Evolutionary conservation across 306 rosid species (phyloP).

Genomic region (Oxytropis ochrocephala): DNA sequence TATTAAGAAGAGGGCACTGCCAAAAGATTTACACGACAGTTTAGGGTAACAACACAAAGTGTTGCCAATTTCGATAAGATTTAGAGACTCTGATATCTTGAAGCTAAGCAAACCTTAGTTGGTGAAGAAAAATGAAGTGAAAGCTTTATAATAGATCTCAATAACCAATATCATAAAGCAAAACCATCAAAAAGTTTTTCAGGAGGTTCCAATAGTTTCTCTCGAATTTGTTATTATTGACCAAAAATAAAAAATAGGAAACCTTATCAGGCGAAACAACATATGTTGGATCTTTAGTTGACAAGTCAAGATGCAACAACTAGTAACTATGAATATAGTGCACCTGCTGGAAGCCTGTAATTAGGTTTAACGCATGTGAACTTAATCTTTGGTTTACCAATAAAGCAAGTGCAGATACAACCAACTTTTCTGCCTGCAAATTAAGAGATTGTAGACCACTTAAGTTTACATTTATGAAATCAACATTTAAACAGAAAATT

Average conservation of each 20-base stretch:
- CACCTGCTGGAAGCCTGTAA: constrained; percentile 57
- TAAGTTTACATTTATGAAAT: constrained; percentile 17
- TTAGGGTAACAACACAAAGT: constrained; percentile 14
- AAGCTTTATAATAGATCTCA: background rate
- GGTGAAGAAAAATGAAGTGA: background rate
- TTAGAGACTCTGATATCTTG: constrained; percentile 4
- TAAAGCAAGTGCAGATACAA: constrained; percentile 63
- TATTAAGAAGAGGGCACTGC: constrained; percentile 89
- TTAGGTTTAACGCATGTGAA: constrained; percentile 19
- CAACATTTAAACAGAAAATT: constrained; percentile 1
- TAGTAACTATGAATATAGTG: background rate
- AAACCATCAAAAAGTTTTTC: background rate
- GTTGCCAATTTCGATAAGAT: background rate
- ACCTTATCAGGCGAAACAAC: background rate
- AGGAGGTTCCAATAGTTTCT: background rate
- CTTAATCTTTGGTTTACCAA: constrained; percentile 40
- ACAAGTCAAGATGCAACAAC: background rate
- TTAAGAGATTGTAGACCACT: constrained; percentile 3
- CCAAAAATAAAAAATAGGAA: background rate
- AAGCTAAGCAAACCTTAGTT: background rate
- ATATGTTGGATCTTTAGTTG: background rate
- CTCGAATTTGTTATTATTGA: background rate
- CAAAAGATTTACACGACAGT: constrained; percentile 28
- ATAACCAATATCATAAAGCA: background rate
- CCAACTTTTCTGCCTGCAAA: constrained; percentile 64